Percentiles rank a stretch among this genome's conserved stretches.
Conservation (phyloP, 805 yeast genomes). For the Kazachstania kunashirensis region DNA sequence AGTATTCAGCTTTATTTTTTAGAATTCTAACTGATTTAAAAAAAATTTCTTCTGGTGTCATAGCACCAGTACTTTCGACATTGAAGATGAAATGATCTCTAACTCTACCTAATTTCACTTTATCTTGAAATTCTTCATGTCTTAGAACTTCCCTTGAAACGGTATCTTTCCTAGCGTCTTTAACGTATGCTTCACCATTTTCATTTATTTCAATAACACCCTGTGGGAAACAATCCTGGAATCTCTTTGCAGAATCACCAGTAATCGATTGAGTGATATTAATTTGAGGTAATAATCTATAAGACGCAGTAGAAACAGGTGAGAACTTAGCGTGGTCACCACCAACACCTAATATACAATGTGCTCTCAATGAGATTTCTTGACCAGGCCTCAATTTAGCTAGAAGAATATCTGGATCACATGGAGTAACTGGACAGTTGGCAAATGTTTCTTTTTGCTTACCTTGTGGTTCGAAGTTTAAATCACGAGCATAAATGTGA, state of each 20-base stretch:
- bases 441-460: conserved; percentile 66
- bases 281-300: conserved; percentile 83
- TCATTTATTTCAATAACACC: conserved; percentile 78
- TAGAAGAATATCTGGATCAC: conserved; percentile 80
- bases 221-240: conserved; percentile 83
- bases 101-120: conserved; percentile 82
- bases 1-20: conserved; percentile 73
- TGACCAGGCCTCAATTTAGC: conserved; percentile 96
- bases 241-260: conserved; percentile 67
- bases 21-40: conserved; percentile 80
- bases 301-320: conserved; percentile 94
- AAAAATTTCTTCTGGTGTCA: conserved; percentile 94
- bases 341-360: conserved; percentile 86
- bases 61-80: conserved; percentile 92
- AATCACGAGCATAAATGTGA: conserved; percentile 79
- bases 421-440: conserved; percentile 56
- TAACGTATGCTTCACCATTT: conserved; percentile 63
- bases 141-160: conserved; percentile 94
- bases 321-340: conserved; percentile 95
- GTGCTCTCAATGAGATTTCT: conserved; percentile 82
- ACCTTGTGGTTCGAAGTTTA: conserved; percentile 88
- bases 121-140: conserved; percentile 81
- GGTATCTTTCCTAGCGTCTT: conserved; percentile 89
- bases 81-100: conserved; percentile 91
- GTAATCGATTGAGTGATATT: conserved; percentile 63